A percentile compares a stretch with the other conserved stretches of the same genome.
phyloP scores from a whole-genome alignment of 148 eudicot species.

The Rhododendron molle region DNA sequence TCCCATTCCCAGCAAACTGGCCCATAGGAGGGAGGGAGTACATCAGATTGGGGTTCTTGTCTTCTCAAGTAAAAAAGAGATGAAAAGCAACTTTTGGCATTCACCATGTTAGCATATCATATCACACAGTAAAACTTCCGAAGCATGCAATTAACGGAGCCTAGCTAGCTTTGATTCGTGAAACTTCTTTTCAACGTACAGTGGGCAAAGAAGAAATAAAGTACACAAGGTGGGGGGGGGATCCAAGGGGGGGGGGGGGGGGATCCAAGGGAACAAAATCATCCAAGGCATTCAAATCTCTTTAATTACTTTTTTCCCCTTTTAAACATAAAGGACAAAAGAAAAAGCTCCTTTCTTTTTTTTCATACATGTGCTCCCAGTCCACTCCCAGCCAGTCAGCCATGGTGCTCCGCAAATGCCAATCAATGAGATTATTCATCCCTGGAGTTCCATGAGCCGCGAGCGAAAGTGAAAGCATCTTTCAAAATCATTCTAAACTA shows the following conservation, averaged over 20 bases:
- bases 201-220: not conserved
- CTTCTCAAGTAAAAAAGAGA: not conserved
- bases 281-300: constrained; percentile 6
- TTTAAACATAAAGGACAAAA: not conserved
- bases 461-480: no score
- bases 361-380: not conserved
- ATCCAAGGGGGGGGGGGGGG: constrained; percentile 30
- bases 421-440: no score
- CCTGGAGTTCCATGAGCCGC: no score
- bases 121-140: not conserved
- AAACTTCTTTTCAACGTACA: not conserved
- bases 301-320: not conserved
- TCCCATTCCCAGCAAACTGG: no score
- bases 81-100: constrained; percentile 5
- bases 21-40: no score
- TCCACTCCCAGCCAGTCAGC: not conserved
- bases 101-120: not conserved
- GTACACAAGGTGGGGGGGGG: constrained; percentile 13
- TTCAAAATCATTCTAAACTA: no score
- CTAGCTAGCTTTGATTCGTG: not conserved
- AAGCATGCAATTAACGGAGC: constrained; percentile 5
- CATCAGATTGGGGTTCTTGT: no score
- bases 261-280: constrained; percentile 37
- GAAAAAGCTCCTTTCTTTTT: not conserved
- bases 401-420: no score